Conservation (phyloP, 202 grass and related monocot species). For the Dendrocalamus latiflorus region DNA sequence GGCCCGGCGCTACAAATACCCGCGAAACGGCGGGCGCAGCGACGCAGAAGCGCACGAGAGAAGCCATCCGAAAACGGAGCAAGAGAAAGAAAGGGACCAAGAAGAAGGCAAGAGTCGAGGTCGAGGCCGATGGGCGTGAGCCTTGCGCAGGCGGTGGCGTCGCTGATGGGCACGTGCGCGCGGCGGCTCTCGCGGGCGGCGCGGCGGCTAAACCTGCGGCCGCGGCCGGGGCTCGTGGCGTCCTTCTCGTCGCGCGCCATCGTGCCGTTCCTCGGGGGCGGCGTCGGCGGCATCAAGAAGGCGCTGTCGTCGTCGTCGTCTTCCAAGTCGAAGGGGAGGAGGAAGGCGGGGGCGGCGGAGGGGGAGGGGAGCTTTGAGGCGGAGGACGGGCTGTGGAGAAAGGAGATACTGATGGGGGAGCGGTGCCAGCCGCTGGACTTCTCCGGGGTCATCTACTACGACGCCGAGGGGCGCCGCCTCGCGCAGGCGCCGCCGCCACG, state of each 20-base stretch:
- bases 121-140: slow-evolving; percentile 38
- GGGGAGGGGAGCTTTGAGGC: slow-evolving; percentile 13
- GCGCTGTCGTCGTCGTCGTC: slow-evolving; percentile 14
- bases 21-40: slow-evolving; percentile 8
- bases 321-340: slow-evolving; percentile 3
- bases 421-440: too few species aligned
- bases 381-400: too few species aligned
- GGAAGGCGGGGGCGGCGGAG: background rate
- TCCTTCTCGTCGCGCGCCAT: slow-evolving; percentile 32
- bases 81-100: too few species aligned
- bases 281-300: slow-evolving; percentile 30
- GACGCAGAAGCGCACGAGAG: background rate
- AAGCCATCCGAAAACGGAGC: background rate
- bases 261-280: slow-evolving; percentile 36
- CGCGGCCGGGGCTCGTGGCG: slow-evolving; percentile 11
- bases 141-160: slow-evolving; percentile 52
- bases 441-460: too few species aligned
- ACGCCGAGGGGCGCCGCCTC: too few species aligned
- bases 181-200: slow-evolving; percentile 58
- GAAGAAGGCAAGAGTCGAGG: too few species aligned
- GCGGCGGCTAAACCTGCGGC: slow-evolving; percentile 33
- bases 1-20: slow-evolving; percentile 30
- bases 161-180: slow-evolving; percentile 45
- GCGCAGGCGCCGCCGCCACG: slow-evolving; percentile 56
- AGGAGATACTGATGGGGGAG: too few species aligned